Conservation (phyloP, 257 asterid species). For the Penstemon newberryi region DNA sequence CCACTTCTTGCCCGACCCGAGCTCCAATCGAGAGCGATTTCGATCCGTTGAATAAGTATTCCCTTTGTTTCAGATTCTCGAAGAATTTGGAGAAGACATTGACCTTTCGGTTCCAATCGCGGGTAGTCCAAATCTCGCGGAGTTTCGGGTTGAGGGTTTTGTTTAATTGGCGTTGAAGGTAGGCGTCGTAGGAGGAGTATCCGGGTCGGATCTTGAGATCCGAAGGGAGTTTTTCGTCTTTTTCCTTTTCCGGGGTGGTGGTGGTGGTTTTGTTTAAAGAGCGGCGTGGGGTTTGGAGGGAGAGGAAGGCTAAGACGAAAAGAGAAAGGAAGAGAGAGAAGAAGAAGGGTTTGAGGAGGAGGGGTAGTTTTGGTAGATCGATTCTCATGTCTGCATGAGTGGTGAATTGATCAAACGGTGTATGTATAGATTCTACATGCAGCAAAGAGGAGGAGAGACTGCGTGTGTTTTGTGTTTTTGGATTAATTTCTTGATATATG, state of each 20-base stretch:
- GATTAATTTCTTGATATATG: too few relatives aligned
- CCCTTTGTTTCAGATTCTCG: slow-evolving; percentile 40
- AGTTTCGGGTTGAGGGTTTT: slow-evolving; percentile 89
- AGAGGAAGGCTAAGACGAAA: slow-evolving; percentile 45
- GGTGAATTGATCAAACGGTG: slow-evolving; percentile 6
- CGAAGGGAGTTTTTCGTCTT: slow-evolving; percentile 30
- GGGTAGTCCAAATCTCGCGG: slow-evolving; percentile 81
- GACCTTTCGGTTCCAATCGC: slow-evolving; percentile 87
- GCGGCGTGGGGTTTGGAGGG: slow-evolving; percentile 39
- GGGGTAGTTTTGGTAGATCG: slow-evolving; percentile 35
- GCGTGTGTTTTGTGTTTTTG: background rate
- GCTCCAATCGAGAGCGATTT: slow-evolving; percentile 81
- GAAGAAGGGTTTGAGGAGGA: slow-evolving; percentile 49
- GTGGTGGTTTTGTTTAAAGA: slow-evolving; percentile 3
- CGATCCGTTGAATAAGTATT: slow-evolving; percentile 46
- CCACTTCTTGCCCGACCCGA: slow-evolving; percentile 95
- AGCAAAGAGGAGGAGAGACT: background rate
- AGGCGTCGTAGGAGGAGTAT: slow-evolving; percentile 71
- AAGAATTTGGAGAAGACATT: slow-evolving; percentile 65
- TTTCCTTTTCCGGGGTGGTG: background rate
- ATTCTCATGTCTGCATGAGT: slow-evolving; percentile 47
- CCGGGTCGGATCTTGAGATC: slow-evolving; percentile 89
- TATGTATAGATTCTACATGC: slow-evolving; percentile 23
- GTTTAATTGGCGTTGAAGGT: slow-evolving; percentile 80
- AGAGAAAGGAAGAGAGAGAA: slow-evolving; percentile 46